Percentiles rank a stretch among this genome's conserved stretches.
phyloP scores from a whole-genome alignment of 768 basidiomycete species.

The Daedaleopsis nitida region DNA sequence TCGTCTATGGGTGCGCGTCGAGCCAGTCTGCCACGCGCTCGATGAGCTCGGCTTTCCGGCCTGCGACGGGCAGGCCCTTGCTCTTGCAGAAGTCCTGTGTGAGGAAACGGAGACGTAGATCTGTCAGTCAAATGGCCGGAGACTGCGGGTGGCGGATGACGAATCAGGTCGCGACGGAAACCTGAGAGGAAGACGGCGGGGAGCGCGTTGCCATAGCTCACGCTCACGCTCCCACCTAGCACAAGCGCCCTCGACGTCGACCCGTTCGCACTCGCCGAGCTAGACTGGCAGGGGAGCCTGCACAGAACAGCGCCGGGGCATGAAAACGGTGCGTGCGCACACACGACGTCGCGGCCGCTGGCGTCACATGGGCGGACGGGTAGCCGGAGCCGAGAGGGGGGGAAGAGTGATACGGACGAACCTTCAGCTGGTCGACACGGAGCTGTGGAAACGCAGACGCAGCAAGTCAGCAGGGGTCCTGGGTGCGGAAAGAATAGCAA shows the following conservation, averaged over 20 bases:
- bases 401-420: slow-evolving; percentile 30
- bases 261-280: slow-evolving; percentile 4
- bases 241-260: slow-evolving; percentile 3
- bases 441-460: slow-evolving; percentile 46
- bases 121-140: neutral
- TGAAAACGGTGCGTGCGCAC: slow-evolving; percentile 1
- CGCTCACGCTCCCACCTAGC: neutral
- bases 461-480: slow-evolving; percentile 16
- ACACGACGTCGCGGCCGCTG: slow-evolving; percentile 5
- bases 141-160: neutral
- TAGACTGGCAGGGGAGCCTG: slow-evolving; percentile 4
- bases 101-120: neutral
- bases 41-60: slow-evolving; percentile 73
- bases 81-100: slow-evolving; percentile 70
- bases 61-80: slow-evolving; percentile 61
- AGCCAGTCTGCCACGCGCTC: slow-evolving; percentile 70
- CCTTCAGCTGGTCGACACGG: slow-evolving; percentile 79
- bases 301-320: neutral
- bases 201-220: slow-evolving; percentile 10
- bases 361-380: slow-evolving; percentile 12
- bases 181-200: neutral
- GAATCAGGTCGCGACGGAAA: neutral
- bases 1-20: slow-evolving; percentile 31
- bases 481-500: neutral
- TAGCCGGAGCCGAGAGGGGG: neutral